Conservation (phyloP, 768 basidiomycete species). For the Pleurotus ostreatus region DNA sequence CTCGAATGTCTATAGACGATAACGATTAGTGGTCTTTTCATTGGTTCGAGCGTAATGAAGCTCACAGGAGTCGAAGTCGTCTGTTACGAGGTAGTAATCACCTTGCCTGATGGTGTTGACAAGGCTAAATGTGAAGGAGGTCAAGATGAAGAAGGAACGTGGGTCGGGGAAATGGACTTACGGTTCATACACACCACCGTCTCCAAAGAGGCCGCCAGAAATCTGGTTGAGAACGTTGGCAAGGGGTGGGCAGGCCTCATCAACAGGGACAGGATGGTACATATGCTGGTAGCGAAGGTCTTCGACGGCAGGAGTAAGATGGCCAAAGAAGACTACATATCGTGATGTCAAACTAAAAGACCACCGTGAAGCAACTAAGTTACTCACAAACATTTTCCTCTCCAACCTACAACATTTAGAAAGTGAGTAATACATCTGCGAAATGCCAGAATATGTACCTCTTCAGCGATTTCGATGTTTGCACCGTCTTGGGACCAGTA, state of each 20-base stretch:
- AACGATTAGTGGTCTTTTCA: too few species aligned
- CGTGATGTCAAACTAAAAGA: neutral
- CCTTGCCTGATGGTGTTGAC: slow-evolving; percentile 73
- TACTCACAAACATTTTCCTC: slow-evolving; percentile 87
- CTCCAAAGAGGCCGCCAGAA: slow-evolving; percentile 77
- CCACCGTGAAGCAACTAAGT: slow-evolving; percentile 13
- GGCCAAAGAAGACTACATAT: slow-evolving; percentile 78
- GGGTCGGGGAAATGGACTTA: slow-evolving; percentile 32
- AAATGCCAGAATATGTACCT: slow-evolving; percentile 27
- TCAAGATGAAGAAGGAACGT: neutral
- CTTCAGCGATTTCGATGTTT: slow-evolving; percentile 95
- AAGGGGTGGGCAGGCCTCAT: slow-evolving; percentile 79
- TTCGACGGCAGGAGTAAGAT: slow-evolving; percentile 84
- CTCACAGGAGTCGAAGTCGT: slow-evolving; percentile 93
- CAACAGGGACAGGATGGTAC: slow-evolving; percentile 78
- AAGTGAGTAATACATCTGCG: neutral
- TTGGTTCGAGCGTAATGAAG: slow-evolving; percentile 3
- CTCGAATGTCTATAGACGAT: slow-evolving; percentile 59
- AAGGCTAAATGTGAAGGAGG: slow-evolving; percentile 36
- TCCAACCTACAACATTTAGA: slow-evolving; percentile 45
- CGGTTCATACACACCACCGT: slow-evolving; percentile 81
- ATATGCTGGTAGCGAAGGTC: slow-evolving; percentile 82
- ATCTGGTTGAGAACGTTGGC: slow-evolving; percentile 76
- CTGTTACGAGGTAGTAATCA: slow-evolving; percentile 79
- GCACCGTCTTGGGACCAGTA: slow-evolving; percentile 66